Conservation (phyloP, 106 monocot genomes). For the Acorus calamus region DNA sequence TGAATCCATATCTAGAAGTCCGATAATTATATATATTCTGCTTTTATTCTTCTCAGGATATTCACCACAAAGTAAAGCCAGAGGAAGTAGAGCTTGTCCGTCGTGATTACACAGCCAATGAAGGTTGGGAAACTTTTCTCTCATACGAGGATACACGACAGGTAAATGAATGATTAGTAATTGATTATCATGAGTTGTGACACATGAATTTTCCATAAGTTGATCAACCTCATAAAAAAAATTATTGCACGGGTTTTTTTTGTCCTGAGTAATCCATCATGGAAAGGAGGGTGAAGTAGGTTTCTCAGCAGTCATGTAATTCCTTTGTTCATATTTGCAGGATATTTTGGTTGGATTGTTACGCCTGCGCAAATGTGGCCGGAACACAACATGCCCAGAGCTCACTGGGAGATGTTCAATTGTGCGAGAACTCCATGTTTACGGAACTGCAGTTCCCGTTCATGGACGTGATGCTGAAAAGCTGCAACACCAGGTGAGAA, state of each 20-base stretch:
- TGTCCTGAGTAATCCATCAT: no score
- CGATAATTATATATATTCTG: no score
- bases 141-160: conserved; percentile 96
- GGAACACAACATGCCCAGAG: conserved; percentile 80
- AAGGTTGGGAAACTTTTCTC: conserved; percentile 98
- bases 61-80: conserved; percentile 95
- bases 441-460: conserved; percentile 99
- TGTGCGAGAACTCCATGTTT: conserved; percentile 96
- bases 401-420: conserved; percentile 85
- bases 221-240: no score
- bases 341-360: conserved; percentile 94
- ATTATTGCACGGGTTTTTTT: no score
- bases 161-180: conserved; percentile 20
- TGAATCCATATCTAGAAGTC: not conserved
- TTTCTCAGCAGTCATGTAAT: not conserved
- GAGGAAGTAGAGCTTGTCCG: conserved; percentile 92
- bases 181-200: no score
- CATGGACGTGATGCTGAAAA: conserved; percentile 97
- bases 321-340: conserved; percentile 19
- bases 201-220: not conserved
- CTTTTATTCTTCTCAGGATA: conserved; percentile 46
- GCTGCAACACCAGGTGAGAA: conserved; percentile 82
- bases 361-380: conserved; percentile 84
- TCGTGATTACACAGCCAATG: conserved; percentile 93
- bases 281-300: not conserved